Evolutionary conservation across 2,329 filamentous ascomycete species (phyloP).

Genomic region (Ascochyta clinopodiicola): DNA sequence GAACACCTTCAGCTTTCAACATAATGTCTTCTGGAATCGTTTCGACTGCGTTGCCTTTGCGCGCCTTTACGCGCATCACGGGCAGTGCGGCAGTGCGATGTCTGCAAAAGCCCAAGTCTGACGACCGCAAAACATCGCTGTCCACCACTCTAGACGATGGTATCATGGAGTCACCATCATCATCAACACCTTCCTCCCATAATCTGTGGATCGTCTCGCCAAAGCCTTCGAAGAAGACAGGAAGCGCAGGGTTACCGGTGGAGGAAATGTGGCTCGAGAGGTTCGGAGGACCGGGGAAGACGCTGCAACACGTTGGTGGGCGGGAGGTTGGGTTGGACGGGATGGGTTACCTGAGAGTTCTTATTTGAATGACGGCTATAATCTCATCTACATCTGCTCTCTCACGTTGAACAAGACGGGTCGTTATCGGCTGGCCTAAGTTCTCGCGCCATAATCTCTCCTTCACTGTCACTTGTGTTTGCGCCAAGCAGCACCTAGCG

Average conservation of each 20-base stretch:
- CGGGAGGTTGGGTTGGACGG: constrained; percentile 4
- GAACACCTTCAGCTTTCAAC: not conserved
- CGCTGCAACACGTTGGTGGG: not conserved
- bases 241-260: not conserved
- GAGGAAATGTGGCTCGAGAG: constrained; percentile 10
- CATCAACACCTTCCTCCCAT: not conserved
- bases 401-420: not conserved
- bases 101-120: not conserved
- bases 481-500: too few relatives aligned
- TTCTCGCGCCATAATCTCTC: too few relatives aligned
- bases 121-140: not conserved
- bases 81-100: not conserved
- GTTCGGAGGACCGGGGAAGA: constrained; percentile 5
- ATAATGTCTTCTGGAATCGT: constrained; percentile 1
- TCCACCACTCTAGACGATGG: not conserved
- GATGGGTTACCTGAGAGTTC: constrained; percentile 5
- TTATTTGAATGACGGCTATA: not conserved
- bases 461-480: too few relatives aligned
- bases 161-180: not conserved
- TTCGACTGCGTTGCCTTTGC: not conserved
- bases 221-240: not conserved
- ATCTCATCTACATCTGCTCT: not conserved
- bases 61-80: not conserved
- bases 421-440: not conserved
- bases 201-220: not conserved